Conservation (phyloP, 176 grass and related monocot species). For the Oryza australiensis region DNA sequence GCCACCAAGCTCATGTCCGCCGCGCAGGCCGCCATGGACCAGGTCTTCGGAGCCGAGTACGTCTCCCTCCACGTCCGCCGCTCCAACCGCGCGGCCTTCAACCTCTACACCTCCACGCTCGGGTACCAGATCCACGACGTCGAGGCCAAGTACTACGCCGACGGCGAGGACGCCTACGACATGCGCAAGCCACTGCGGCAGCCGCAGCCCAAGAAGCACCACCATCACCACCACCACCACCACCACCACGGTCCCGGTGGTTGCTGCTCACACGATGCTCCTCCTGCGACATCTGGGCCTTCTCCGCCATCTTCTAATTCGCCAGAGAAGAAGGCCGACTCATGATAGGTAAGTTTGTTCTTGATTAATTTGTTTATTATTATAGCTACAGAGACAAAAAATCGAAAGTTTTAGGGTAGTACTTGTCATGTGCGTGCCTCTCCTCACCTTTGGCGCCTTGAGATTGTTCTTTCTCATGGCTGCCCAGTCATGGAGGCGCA, state of each 20-base stretch:
- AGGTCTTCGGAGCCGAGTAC: conserved; percentile 91
- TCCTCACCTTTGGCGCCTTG: conserved; percentile 82
- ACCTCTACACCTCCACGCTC: conserved; percentile 86
- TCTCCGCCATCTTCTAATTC: conserved; percentile 24
- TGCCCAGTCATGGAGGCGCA: conserved; percentile 83
- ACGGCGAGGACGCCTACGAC: conserved; percentile 82
- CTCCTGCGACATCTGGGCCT: conserved; percentile 16
- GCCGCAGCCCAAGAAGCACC: conserved; percentile 53
- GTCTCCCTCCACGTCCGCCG: conserved; percentile 92
- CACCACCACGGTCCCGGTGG: conserved; percentile 55
- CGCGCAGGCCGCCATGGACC: conserved; percentile 91
- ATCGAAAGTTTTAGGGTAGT: neutral
- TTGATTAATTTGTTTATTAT: neutral
- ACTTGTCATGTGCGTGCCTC: conserved; percentile 33
- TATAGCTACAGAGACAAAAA: neutral
- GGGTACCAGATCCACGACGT: conserved; percentile 84
- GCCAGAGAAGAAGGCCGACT: conserved; percentile 41
- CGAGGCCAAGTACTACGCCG: conserved; percentile 93
- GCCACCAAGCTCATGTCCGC: conserved; percentile 99
- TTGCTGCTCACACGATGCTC: conserved; percentile 64
- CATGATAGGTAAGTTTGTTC: conserved; percentile 35
- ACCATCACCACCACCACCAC: conserved; percentile 64
- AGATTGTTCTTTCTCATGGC: conserved; percentile 54
- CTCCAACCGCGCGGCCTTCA: conserved; percentile 87
- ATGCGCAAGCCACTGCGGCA: conserved; percentile 65